These are phyloP conservation scores for Leccinum uliginosum DNA, from an alignment of 768 basidiomycete genomes.

Conservation along the genomic window DNA sequence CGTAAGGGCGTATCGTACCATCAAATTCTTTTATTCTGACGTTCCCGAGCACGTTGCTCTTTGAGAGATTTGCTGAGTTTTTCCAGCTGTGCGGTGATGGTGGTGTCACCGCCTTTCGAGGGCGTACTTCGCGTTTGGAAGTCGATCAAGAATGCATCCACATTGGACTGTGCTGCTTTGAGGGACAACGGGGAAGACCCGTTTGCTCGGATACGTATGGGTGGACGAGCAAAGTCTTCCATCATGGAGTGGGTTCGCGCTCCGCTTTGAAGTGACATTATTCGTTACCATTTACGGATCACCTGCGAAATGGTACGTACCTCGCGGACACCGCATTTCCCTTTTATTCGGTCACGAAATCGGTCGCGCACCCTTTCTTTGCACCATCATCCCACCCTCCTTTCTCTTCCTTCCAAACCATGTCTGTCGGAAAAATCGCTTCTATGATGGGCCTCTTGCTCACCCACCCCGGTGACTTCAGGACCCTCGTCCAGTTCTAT, in stretches of 20 bases:
- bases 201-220: slow-evolving; percentile 41
- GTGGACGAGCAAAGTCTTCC: slow-evolving; percentile 47
- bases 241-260: slow-evolving; percentile 12
- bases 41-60: slow-evolving; percentile 38
- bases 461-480: slow-evolving; percentile 81
- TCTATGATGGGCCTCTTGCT: slow-evolving; percentile 61
- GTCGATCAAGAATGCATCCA: slow-evolving; percentile 47
- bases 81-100: slow-evolving; percentile 56
- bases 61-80: slow-evolving; percentile 51
- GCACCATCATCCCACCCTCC: background rate
- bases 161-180: slow-evolving; percentile 36
- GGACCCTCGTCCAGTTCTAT: slow-evolving; percentile 76
- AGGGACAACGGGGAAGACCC: slow-evolving; percentile 35
- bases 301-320: slow-evolving; percentile 5
- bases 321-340: background rate
- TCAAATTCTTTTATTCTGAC: slow-evolving; percentile 4
- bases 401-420: background rate
- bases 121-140: slow-evolving; percentile 44
- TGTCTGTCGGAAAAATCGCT: slow-evolving; percentile 50
- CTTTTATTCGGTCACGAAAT: background rate
- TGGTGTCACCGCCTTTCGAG: slow-evolving; percentile 48
- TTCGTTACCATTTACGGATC: too few species aligned
- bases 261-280: background rate
- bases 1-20: slow-evolving; percentile 3
- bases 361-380: background rate